Evolutionary conservation across 352 stramenopile species (phyloP), one percentile per base, ranked within the genome.

Genomic region (Globisporangium abappressorium): DNA sequence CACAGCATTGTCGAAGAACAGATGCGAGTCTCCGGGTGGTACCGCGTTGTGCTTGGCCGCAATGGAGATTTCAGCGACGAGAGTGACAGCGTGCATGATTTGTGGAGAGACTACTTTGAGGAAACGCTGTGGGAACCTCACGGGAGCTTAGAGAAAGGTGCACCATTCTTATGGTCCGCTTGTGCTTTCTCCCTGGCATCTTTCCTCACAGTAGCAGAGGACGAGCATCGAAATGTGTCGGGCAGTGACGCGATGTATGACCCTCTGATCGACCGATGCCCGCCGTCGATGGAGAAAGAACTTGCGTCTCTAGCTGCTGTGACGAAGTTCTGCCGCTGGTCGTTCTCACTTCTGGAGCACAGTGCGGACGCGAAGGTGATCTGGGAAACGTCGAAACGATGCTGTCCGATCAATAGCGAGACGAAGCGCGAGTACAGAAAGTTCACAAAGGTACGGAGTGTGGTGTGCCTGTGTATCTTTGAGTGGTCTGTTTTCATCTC

Each of bases 41-140:
- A 84, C 53, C 84, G 85, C 9, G 74, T 76, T 1, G 87, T 94
- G 46, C 73, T 94, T 15, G 87, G 87, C 22, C 82, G 84, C 36
- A 81, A 91, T 55, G 87, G 84, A 33, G 73, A 75, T 14, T 80
- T 80, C 53, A 73, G 77, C 22, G 75, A 84, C 9, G 82, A 90
- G 11, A 78, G 72, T 22, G 76, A 90, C 14, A 78, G 75, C 9
- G 82, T 82, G 33, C 87, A 94, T 51, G 84, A 94, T 67, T 68
- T 90, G 49, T 96, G 88, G 88, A 78, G 88, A 33, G 84, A 93
- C 64, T 96, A 96, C 68, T 96, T 93, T 56, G 88, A 96, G 68
- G 85, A 94, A 46, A 94, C 84, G 6, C 66, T 96, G 22, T 96
- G 88, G 88, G 88, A 96, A 20, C 88, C 88, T 8, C 88, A 96